These are phyloP conservation scores for Monilinia fructicola DNA, from an alignment of 2,329 filamentous ascomycete genomes.

Conservation along the genomic window DNA sequence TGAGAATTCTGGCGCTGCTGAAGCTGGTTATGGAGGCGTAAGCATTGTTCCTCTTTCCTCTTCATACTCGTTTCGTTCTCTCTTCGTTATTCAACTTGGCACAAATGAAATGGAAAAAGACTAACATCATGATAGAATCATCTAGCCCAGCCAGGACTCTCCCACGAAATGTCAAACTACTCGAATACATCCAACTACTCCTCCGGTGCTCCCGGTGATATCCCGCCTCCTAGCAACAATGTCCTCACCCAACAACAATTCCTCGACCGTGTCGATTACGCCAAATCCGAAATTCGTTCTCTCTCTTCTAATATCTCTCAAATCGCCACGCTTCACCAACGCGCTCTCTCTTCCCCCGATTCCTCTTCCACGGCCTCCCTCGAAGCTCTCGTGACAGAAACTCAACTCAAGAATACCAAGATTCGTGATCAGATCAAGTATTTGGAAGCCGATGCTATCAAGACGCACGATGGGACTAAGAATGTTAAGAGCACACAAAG, in stretches of 20 bases:
- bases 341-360: conserved; percentile 66
- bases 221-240: conserved; percentile 36
- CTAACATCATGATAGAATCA: conserved; percentile 24
- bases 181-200: conserved; percentile 24
- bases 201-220: conserved; percentile 31
- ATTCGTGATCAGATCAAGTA: conserved; percentile 79
- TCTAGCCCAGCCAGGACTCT: conserved; percentile 30
- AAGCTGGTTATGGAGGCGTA: conserved; percentile 36
- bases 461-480: conserved; percentile 60
- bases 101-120: background rate
- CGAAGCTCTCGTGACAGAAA: conserved; percentile 67
- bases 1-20: conserved; percentile 39
- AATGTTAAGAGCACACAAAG: conserved; percentile 72
- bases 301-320: conserved; percentile 66
- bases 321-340: conserved; percentile 70
- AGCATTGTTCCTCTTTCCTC: conserved; percentile 5
- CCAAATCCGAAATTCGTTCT: conserved; percentile 66
- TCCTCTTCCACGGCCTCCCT: conserved; percentile 49
- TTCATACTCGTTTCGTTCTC: background rate
- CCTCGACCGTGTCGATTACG: conserved; percentile 63
- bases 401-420: conserved; percentile 69
- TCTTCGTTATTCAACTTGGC: background rate
- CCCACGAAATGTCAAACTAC: conserved; percentile 22
- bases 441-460: conserved; percentile 67
- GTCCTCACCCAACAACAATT: conserved; percentile 65